phyloP scores from a whole-genome alignment of 108 stramenopile genomes.

The Cyclotella sp. region DNA sequence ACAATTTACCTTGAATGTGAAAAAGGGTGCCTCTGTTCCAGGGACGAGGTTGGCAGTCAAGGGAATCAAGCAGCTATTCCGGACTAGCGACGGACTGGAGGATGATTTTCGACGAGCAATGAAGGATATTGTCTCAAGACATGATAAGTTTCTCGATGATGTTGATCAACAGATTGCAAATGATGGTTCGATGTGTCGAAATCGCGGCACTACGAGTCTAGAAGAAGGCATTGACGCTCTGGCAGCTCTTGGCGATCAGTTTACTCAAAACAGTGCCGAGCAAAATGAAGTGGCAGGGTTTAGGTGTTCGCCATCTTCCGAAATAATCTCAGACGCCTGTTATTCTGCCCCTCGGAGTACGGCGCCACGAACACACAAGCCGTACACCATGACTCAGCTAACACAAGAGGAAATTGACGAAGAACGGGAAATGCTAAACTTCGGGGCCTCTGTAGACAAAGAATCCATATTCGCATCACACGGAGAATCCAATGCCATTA shows the following conservation, averaged over 20 bases:
- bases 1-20: slow-evolving; percentile 77
- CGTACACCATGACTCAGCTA: slow-evolving; percentile 44
- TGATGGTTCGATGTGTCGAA: neutral
- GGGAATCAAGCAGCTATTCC: slow-evolving; percentile 69
- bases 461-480: slow-evolving; percentile 54
- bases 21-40: slow-evolving; percentile 65
- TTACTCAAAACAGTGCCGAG: slow-evolving; percentile 32
- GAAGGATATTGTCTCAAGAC: slow-evolving; percentile 60
- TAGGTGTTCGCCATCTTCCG: slow-evolving; percentile 9
- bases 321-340: neutral
- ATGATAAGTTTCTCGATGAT: slow-evolving; percentile 33
- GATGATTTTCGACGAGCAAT: slow-evolving; percentile 73
- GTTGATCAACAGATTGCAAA: slow-evolving; percentile 30
- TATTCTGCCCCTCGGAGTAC: slow-evolving; percentile 16
- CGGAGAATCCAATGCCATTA: slow-evolving; percentile 30
- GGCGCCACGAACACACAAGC: neutral
- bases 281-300: slow-evolving; percentile 11
- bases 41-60: slow-evolving; percentile 68
- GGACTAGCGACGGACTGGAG: slow-evolving; percentile 70
- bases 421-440: slow-evolving; percentile 35
- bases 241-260: slow-evolving; percentile 59
- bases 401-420: slow-evolving; percentile 58
- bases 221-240: slow-evolving; percentile 68
- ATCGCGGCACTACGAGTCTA: slow-evolving; percentile 27
- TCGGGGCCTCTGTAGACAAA: slow-evolving; percentile 69